A percentile compares a stretch with the other conserved stretches of the same genome.
These are phyloP conservation scores for Aspergillus diversus DNA, from an alignment of 495 filamentous ascomycete species.

Conservation along the genomic window DNA sequence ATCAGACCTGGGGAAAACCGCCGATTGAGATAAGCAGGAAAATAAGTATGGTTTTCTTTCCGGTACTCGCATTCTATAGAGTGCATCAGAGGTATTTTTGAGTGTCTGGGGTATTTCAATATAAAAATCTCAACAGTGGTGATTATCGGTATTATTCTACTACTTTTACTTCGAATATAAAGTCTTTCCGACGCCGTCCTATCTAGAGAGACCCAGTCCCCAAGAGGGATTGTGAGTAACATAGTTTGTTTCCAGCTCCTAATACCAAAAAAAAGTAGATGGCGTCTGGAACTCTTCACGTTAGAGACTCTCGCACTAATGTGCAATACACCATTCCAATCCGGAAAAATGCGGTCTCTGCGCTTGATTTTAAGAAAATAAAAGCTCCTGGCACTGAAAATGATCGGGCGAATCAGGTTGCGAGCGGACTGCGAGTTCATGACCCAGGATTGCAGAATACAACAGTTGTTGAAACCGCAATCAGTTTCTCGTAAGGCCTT, in stretches of 20 bases:
- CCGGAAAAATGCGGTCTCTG: constrained; percentile 49
- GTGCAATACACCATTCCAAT: constrained; percentile 56
- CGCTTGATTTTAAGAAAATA: constrained; percentile 53
- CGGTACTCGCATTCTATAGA: background rate
- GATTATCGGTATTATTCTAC: background rate
- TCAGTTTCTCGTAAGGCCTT: constrained; percentile 54
- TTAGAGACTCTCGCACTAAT: constrained; percentile 56
- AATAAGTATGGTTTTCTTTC: no score
- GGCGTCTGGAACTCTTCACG: constrained; percentile 38
- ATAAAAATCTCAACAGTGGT: no score
- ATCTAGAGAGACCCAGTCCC: no score
- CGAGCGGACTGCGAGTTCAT: constrained; percentile 49
- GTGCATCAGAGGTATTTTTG: background rate
- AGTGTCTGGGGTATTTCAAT: no score
- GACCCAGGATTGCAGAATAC: constrained; percentile 62
- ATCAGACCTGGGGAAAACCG: no score
- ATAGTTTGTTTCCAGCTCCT: background rate
- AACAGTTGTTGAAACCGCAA: constrained; percentile 49
- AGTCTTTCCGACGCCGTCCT: background rate
- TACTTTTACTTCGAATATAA: background rate
- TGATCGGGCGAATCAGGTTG: constrained; percentile 31
- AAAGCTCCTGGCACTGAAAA: constrained; percentile 27
- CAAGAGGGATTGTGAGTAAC: no score
- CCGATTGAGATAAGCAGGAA: no score
- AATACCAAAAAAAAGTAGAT: constrained; percentile 11